Percentiles rank a stretch among this genome's conserved stretches.
Conservation (phyloP, 257 asterid species). For the Solanum gracilifrons region DNA sequence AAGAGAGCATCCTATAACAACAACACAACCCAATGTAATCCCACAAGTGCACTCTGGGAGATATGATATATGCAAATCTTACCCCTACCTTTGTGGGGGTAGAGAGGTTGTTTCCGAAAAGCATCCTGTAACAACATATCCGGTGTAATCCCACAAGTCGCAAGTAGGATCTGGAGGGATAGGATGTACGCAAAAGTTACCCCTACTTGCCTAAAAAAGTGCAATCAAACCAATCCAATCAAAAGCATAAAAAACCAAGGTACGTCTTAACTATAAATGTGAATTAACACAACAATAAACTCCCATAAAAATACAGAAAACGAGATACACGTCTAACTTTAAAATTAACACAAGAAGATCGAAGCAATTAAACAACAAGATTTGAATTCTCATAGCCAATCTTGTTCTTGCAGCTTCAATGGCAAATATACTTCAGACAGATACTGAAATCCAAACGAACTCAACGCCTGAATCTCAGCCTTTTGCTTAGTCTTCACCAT, state of each 20-base stretch:
- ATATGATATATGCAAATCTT: neutral
- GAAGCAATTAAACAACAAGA: neutral
- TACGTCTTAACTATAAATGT: neutral
- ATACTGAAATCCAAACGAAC: conserved; percentile 87
- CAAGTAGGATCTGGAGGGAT: accelerated
- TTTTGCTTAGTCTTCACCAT: conserved; percentile 92
- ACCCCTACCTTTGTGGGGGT: neutral
- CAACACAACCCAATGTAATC: neutral
- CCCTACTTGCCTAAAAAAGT: neutral
- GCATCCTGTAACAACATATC: neutral
- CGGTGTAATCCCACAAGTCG: neutral
- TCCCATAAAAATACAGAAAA: neutral
- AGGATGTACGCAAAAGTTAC: neutral
- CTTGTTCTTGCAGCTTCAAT: conserved; percentile 76
- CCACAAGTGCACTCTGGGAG: neutral
- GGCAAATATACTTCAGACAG: conserved; percentile 89
- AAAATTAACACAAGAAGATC: neutral
- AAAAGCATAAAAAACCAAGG: neutral
- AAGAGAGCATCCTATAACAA: neutral
- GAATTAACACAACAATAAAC: neutral
- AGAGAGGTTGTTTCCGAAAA: neutral
- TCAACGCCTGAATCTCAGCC: conserved; percentile 91
- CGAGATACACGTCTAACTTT: neutral
- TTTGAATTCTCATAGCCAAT: conserved; percentile 51
- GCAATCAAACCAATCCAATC: neutral